Evolutionary conservation across 306 rosid species (phyloP).

Genomic region (Arachis stenosperma): DNA sequence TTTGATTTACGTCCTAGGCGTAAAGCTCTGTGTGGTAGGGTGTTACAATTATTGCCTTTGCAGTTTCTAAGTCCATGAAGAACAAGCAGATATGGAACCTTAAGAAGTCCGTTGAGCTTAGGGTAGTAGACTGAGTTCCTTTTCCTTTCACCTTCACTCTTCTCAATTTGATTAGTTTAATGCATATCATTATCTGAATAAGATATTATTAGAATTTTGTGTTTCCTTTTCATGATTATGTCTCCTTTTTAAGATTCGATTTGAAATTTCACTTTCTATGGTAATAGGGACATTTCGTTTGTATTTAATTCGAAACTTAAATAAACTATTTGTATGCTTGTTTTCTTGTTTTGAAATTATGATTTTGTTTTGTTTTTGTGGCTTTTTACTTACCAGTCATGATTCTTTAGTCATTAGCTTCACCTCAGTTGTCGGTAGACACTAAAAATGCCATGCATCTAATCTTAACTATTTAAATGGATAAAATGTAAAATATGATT

Average conservation of each 20-base stretch:
- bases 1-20: no score
- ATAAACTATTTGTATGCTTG: no score
- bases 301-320: background rate
- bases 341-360: no score
- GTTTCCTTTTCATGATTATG: background rate
- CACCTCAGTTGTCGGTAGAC: constrained; percentile 14
- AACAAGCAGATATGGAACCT: constrained; percentile 55
- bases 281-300: constrained; percentile 1
- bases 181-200: background rate
- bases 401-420: background rate
- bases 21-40: constrained; percentile 86
- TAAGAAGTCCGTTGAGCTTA: constrained; percentile 62
- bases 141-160: background rate
- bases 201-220: background rate
- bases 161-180: constrained; percentile 1
- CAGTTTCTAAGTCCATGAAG: constrained; percentile 60
- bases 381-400: constrained; percentile 40
- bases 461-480: background rate
- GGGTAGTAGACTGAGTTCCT: constrained; percentile 62
- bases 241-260: background rate
- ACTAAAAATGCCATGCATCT: background rate
- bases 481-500: background rate
- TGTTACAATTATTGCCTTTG: constrained; percentile 72
- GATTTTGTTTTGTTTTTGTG: background rate
- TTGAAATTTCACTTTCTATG: no score